Percentiles rank a stretch among this genome's conserved stretches.
phyloP scores from a whole-genome alignment of 2,329 filamentous ascomycete species.

The Pseudophaeomoniella oleicola region DNA sequence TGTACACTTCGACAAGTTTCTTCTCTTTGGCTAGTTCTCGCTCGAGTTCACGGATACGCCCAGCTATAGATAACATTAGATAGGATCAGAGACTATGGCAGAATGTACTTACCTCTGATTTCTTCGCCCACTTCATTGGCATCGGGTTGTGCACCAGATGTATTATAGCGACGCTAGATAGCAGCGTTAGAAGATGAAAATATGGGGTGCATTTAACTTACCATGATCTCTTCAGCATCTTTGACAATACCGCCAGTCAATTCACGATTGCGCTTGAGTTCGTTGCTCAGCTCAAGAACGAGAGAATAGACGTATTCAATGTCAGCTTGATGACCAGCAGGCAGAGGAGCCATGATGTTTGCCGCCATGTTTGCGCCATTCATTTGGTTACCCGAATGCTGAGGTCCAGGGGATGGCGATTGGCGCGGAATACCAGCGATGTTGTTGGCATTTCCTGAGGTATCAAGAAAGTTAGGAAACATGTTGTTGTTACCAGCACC shows the following conservation, averaged over 20 bases:
- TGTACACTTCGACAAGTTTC: slow-evolving; percentile 24
- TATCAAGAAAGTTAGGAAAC: slow-evolving; percentile 1
- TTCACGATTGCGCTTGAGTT: slow-evolving; percentile 34
- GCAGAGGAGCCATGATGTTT: slow-evolving; percentile 11
- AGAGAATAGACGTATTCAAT: slow-evolving; percentile 35
- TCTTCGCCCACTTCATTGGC: slow-evolving; percentile 29
- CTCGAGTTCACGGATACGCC: slow-evolving; percentile 33
- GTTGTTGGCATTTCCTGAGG: neutral
- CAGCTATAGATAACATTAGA: slow-evolving; percentile 16
- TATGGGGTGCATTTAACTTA: slow-evolving; percentile 12
- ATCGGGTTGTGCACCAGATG: slow-evolving; percentile 22
- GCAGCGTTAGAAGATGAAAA: slow-evolving; percentile 6
- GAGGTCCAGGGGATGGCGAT: neutral
- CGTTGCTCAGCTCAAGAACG: slow-evolving; percentile 33
- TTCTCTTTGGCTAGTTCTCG: slow-evolving; percentile 31
- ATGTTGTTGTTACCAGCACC: slow-evolving; percentile 1
- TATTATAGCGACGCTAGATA: slow-evolving; percentile 25
- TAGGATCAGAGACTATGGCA: neutral
- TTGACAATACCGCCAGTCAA: slow-evolving; percentile 33
- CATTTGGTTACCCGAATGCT: slow-evolving; percentile 1
- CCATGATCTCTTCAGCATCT: slow-evolving; percentile 34
- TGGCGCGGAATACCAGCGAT: neutral
- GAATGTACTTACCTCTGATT: slow-evolving; percentile 23
- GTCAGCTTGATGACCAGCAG: slow-evolving; percentile 36
- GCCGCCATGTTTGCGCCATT: slow-evolving; percentile 8